Base-by-base conservation (phyloP, 148 eudicot species). In the Rhododendron williamsianum region DNA sequence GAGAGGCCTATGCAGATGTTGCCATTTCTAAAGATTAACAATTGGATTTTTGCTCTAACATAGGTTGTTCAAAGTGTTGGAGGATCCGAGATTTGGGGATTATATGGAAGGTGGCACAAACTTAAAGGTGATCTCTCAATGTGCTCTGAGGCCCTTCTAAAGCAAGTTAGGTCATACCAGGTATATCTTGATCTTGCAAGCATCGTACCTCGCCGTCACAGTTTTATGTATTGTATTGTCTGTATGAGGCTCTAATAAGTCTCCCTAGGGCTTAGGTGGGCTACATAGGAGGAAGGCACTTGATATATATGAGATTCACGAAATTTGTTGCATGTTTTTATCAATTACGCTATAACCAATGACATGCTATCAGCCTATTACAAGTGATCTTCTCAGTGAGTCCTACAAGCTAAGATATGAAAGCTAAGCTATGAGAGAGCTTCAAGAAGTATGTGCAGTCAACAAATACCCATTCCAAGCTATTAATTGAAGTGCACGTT, bases 21-120 rank as follows among this genome's bases (percentile, higher is more conserved):
- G 36, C 51, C 43, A 49, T 45, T 35, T 73, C 4, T 21, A 78
- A 69, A 6, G 23, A 38, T 23, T 25, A 11, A 56, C 21, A 6
- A 25, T 76, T 38, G 4, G 30, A 43, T 83, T 16, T 58, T 56
- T 72, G 76, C 52, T 56, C 23, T 83, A 81, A 80, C 82, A 54
- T 87, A 93, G 98, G 91, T 95, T 84, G 96, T 93, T 80, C 91
- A 89, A 80, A 90, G 83, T 86, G 88, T 89, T 84, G 94, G 96
- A 18, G 91, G 58, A 85, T 93, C 91, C 71, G 99, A 95, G 21
- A 84, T 86, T 33, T 97, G 98, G 98, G 98, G 99, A 58, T 86
- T 97, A 86, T 94, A 93, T 92, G 99, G 94, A 76, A 92, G 98
- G 88, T 97, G 99, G 99, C 96, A 94, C 87, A 92, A 89, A 84